Evolutionary conservation across 768 basidiomycete species (phyloP).

Genomic region (Saitozyma sp.): DNA sequence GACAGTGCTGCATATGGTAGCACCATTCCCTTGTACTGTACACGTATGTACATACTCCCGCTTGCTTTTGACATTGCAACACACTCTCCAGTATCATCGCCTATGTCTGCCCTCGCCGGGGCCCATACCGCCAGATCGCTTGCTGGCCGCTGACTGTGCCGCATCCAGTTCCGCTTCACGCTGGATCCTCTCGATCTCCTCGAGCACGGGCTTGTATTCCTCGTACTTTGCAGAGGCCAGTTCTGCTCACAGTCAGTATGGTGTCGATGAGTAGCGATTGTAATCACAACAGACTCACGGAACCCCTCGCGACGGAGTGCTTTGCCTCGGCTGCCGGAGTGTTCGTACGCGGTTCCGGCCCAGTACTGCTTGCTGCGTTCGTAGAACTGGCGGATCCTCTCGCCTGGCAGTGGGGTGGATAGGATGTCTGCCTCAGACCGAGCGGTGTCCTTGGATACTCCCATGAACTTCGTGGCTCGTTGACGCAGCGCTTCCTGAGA

Average conservation of each 20-base stretch:
- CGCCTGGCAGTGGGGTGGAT: conserved; percentile 79
- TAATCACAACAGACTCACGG: conserved; percentile 31
- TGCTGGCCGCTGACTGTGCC: conserved; percentile 2
- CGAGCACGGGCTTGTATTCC: conserved; percentile 76
- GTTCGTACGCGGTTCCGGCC: conserved; percentile 67
- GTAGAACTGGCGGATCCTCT: conserved; percentile 80
- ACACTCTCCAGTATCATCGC: not conserved
- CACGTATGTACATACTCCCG: too few species aligned
- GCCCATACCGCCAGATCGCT: conserved; percentile 3
- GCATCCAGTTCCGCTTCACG: conserved; percentile 61
- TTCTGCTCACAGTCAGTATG: not conserved
- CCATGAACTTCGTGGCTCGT: conserved; percentile 63
- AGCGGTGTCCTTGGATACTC: conserved; percentile 59
- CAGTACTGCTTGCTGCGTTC: conserved; percentile 76
- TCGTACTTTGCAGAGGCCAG: conserved; percentile 47
- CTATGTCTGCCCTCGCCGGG: conserved; percentile 3
- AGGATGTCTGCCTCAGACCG: conserved; percentile 69
- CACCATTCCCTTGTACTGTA: too few species aligned
- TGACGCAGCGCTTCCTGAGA: conserved; percentile 54
- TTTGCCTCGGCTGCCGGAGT: conserved; percentile 71
- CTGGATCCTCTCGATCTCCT: conserved; percentile 79
- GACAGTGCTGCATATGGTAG: too few species aligned
- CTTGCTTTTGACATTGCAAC: too few species aligned
- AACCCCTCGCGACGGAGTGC: conserved; percentile 76
- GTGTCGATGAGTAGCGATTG: not conserved